Conservation (phyloP, 306 rosid species). For the Prosopis cineraria region DNA sequence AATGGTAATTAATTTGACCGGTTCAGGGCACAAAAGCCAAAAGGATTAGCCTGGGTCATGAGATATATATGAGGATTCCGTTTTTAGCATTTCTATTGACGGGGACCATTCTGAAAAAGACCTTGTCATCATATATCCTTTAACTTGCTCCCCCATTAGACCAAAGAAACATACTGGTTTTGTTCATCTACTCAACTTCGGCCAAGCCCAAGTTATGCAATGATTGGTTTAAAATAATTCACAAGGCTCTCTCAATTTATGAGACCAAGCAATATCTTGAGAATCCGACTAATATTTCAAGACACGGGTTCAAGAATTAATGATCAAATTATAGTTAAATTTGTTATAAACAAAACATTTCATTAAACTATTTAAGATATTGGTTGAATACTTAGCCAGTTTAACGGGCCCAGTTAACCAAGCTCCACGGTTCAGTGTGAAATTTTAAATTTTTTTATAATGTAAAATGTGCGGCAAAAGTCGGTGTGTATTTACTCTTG, state of each 20-base stretch:
- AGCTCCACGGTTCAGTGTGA: too few species aligned
- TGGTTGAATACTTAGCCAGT: too few species aligned
- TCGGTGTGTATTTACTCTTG: conserved; percentile 28
- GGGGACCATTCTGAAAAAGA: conserved; percentile 33
- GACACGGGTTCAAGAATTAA: too few species aligned
- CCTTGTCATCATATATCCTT: background rate
- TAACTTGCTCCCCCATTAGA: conserved; percentile 9
- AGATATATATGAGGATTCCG: conserved; percentile 17
- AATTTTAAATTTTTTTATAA: conserved; percentile 27
- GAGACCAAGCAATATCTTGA: too few species aligned
- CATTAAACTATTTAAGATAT: too few species aligned
- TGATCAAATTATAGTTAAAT: too few species aligned
- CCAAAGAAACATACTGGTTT: background rate
- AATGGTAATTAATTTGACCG: conserved; percentile 15
- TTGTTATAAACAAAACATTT: too few species aligned
- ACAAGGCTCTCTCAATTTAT: background rate
- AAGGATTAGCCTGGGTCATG: conserved; percentile 14
- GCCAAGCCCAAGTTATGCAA: background rate
- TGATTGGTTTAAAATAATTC: conserved; percentile 9
- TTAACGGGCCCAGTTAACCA: too few species aligned
- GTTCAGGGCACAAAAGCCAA: background rate
- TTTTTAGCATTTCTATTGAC: conserved; percentile 10
- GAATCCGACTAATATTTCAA: too few species aligned
- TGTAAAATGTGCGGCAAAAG: background rate
- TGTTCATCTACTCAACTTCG: conserved; percentile 33